A percentile compares a stretch with the other conserved stretches of the same genome.
phyloP scores from a whole-genome alignment of 2,329 filamentous ascomycete species.

The Blastomyces gilchristii region DNA sequence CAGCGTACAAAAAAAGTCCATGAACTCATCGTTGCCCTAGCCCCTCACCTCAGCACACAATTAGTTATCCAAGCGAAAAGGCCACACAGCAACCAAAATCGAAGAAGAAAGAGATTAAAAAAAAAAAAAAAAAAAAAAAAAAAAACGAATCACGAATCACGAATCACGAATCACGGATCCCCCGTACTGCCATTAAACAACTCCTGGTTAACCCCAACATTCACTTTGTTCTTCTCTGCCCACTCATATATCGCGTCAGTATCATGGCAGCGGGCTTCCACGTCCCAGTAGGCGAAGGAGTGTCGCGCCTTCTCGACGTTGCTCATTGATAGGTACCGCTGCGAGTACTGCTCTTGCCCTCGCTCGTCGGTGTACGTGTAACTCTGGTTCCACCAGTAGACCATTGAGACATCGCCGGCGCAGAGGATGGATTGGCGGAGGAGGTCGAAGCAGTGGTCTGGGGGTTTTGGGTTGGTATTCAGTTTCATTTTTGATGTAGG shows the following conservation, averaged over 20 bases:
- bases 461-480: background rate
- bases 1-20: too few relatives aligned
- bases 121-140: background rate
- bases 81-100: too few relatives aligned
- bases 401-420: constrained; percentile 12
- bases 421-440: constrained; percentile 15
- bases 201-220: background rate
- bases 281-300: constrained; percentile 13
- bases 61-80: too few relatives aligned
- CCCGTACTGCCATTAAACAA: background rate
- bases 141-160: too few relatives aligned
- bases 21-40: too few relatives aligned
- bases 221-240: constrained; percentile 7
- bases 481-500: too few relatives aligned
- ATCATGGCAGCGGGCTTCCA: constrained; percentile 12
- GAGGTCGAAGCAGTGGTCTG: constrained; percentile 16
- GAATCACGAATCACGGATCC: background rate
- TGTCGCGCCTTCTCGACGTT: constrained; percentile 5
- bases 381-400: constrained; percentile 14
- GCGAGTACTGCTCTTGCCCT: constrained; percentile 9
- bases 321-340: constrained; percentile 11
- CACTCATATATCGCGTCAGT: constrained; percentile 11
- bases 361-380: constrained; percentile 9
- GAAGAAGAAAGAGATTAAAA: too few relatives aligned
- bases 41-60: background rate